Evolutionary conservation across 306 rosid species (phyloP), one percentile per base, ranked within the genome.

Genomic region (Glycine soja): DNA sequence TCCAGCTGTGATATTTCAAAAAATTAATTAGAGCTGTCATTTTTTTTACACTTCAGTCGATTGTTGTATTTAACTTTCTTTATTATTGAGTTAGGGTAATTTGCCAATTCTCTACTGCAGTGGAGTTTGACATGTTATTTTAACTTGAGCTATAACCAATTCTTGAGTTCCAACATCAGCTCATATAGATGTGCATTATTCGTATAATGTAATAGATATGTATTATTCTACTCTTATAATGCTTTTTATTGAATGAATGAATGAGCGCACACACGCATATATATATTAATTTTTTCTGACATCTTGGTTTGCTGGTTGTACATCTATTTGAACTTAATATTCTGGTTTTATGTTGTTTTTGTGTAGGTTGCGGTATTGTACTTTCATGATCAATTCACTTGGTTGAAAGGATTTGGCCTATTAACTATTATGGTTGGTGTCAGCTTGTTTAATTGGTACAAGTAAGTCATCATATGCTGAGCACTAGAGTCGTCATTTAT

Each of bases 401-500:
- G 90, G 96, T 76, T 93, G 86, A 95, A 95, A 85, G 99, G 96
- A 74, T 84, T 78, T 75, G 99, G 99, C 75, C 94, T 95, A 75
- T 50, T 89, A 79, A 82, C 83, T 65, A 95, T 95, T 70, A 93
- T 95, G 76, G 3, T 91, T 87, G 99, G 99, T 83, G 99, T 95
- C 80, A 45, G 98, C 83, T 87, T 95, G 87, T 95, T 95, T 87
- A 95, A 95, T 82, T 89, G 91, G 98, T 93, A 90, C 97, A 95
- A 95, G 99, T 95, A 91, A 90, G 99, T 91, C 76, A 66, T 75
- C 30, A 24, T 24, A 24, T 24, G 30, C 30, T 24, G 30, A 24
- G 30, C 30, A 24, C 30, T 24, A 24, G 30, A 24, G 30, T 0
- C 30, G 30, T 24, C 30, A 24, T 24, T 24, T 24, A 24, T 24